Conservation (phyloP, 2,329 filamentous ascomycete genomes). For the Seiridium cupressi region DNA sequence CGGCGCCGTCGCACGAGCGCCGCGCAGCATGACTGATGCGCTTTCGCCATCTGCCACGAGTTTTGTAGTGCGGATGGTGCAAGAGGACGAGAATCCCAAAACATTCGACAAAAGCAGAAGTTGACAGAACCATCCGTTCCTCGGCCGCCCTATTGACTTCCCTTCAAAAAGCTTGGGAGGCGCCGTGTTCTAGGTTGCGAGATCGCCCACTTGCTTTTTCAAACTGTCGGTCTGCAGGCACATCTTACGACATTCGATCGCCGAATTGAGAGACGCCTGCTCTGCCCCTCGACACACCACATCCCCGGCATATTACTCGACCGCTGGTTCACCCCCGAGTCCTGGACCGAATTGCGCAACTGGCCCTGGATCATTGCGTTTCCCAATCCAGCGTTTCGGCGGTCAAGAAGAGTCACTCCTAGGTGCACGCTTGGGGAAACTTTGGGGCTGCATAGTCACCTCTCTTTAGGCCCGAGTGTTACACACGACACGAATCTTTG, state of each 20-base stretch:
- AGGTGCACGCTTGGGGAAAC: not conserved
- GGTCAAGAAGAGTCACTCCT: not conserved
- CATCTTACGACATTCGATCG: not conserved
- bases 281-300: not conserved
- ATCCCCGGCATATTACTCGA: not conserved
- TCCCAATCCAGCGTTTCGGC: not conserved
- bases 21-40: conserved; percentile 1
- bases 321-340: not conserved
- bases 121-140: not conserved
- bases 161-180: not conserved
- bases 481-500: not conserved
- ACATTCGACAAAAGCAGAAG: conserved; percentile 5
- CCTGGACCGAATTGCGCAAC: conserved; percentile 4
- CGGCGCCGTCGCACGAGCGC: conserved; percentile 2
- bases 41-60: conserved; percentile 4
- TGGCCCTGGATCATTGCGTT: not conserved
- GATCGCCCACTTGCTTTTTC: not conserved
- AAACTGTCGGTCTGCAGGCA: conserved; percentile 1
- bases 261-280: not conserved
- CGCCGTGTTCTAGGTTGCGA: not conserved
- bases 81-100: not conserved
- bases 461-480: not conserved
- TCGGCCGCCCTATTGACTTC: not conserved
- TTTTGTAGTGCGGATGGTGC: not conserved
- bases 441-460: not conserved